phyloP scores from a whole-genome alignment of 2,329 filamentous ascomycete genomes.

The Exophiala lecanii-corni region DNA sequence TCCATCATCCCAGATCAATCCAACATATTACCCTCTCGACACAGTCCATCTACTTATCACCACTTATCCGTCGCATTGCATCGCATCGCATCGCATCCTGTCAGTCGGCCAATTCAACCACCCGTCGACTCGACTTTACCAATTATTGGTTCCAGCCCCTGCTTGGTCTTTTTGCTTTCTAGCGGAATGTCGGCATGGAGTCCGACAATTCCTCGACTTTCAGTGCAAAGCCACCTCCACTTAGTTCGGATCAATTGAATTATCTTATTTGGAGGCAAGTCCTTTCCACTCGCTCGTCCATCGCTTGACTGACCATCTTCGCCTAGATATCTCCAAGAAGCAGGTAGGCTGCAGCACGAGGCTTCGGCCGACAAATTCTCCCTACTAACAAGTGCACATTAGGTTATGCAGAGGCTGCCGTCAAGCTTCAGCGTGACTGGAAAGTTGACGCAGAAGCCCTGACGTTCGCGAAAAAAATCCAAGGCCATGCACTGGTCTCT shows the following conservation, averaged over 20 bases:
- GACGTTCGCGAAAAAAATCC: conserved; percentile 57
- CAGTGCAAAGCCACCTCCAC: conserved; percentile 33
- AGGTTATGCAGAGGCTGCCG: conserved; percentile 56
- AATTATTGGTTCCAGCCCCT: conserved; percentile 8
- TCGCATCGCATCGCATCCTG: neutral
- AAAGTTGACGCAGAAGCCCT: conserved; percentile 57
- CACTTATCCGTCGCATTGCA: too few relatives aligned
- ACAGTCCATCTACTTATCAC: too few relatives aligned
- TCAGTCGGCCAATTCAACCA: conserved; percentile 4
- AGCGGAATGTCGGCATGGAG: conserved; percentile 28
- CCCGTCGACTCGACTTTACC: too few relatives aligned
- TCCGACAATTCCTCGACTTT: conserved; percentile 24
- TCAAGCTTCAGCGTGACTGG: conserved; percentile 60
- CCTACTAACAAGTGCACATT: conserved; percentile 17
- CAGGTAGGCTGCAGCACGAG: conserved; percentile 37
- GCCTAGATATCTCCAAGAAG: conserved; percentile 51
- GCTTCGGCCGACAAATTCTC: conserved; percentile 23
- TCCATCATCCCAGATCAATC: too few relatives aligned
- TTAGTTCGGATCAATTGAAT: conserved; percentile 61
- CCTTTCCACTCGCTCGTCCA: conserved; percentile 3
- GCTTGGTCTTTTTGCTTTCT: conserved; percentile 4
- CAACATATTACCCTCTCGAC: too few relatives aligned
- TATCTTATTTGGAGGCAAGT: conserved; percentile 64
- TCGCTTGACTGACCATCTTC: conserved; percentile 19
- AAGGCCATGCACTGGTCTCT: conserved; percentile 55